Evolutionary conservation across 768 basidiomycete genomes (phyloP).

Genomic region (Suillus paluster): DNA sequence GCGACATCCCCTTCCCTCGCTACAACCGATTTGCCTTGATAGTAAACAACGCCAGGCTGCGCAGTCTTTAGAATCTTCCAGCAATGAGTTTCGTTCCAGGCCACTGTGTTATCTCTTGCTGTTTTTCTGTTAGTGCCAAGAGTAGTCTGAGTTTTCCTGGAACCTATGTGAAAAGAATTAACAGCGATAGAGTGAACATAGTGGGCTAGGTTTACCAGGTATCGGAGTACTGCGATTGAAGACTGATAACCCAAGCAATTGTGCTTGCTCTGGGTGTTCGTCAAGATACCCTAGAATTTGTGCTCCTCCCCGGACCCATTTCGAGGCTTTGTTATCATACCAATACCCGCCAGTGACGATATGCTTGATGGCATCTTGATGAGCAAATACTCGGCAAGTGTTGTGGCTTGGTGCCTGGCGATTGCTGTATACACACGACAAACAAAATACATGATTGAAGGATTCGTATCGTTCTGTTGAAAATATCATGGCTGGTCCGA

Average conservation of each 20-base stretch:
- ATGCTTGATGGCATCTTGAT: slow-evolving; percentile 19
- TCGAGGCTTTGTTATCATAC: slow-evolving; percentile 6
- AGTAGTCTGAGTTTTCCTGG: slow-evolving; percentile 3
- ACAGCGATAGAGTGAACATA: background rate
- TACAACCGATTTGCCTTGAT: slow-evolving; percentile 5
- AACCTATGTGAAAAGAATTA: background rate
- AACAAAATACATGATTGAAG: slow-evolving; percentile 30
- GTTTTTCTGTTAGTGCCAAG: background rate
- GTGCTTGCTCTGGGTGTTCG: slow-evolving; percentile 8
- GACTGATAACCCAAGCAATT: slow-evolving; percentile 1
- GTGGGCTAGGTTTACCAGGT: slow-evolving; percentile 1
- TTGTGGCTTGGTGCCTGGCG: slow-evolving; percentile 33
- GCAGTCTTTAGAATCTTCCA: slow-evolving; percentile 1
- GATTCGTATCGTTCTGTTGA: slow-evolving; percentile 35
- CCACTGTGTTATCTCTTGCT: background rate
- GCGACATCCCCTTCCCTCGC: slow-evolving; percentile 9
- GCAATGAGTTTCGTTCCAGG: slow-evolving; percentile 5
- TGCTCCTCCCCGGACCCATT: slow-evolving; percentile 9
- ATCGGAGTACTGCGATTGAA: background rate
- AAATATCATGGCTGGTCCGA: slow-evolving; percentile 33
- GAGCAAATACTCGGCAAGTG: slow-evolving; percentile 15
- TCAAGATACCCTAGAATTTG: slow-evolving; percentile 2
- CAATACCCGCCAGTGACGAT: slow-evolving; percentile 18
- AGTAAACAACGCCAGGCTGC: background rate
- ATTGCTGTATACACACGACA: slow-evolving; percentile 32